Percentiles rank a stretch among this genome's conserved stretches.
Conservation (phyloP, 2,329 filamentous ascomycete species). For the Fusarium sp. region DNA sequence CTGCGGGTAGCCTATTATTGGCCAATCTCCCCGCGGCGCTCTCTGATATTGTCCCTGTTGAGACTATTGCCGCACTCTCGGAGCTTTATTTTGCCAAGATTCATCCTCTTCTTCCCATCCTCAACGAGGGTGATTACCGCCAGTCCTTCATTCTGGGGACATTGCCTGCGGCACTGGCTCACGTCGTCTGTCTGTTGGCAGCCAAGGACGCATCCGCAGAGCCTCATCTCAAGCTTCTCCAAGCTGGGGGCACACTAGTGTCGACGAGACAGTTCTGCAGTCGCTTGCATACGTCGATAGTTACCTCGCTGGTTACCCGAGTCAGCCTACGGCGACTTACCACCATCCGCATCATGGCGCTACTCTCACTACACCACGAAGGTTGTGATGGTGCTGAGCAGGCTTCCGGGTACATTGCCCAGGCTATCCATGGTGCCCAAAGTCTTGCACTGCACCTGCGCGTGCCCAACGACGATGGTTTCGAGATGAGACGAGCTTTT, state of each 20-base stretch:
- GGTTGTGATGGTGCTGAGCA: conserved; percentile 9
- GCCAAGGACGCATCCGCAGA: neutral
- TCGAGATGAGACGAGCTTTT: conserved; percentile 4
- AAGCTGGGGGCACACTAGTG: neutral
- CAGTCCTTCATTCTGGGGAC: neutral
- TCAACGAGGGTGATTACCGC: conserved; percentile 3
- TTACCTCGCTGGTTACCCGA: neutral
- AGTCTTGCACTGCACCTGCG: conserved; percentile 3
- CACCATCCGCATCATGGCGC: neutral
- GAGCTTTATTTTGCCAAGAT: conserved; percentile 7
- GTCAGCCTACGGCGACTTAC: neutral
- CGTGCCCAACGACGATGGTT: neutral
- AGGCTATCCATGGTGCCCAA: conserved; percentile 9
- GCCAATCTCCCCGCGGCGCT: neutral
- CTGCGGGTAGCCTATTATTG: neutral
- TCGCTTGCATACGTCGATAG: neutral
- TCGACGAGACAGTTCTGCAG: neutral
- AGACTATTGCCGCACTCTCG: neutral
- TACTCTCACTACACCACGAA: conserved; percentile 12
- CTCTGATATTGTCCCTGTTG: neutral
- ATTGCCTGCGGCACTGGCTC: neutral
- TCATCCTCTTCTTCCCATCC: neutral
- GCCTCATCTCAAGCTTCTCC: conserved; percentile 4
- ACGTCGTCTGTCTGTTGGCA: conserved; percentile 8
- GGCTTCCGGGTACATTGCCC: conserved; percentile 1